These are phyloP conservation scores for Linum tenue DNA, from an alignment of 345 rosid species.

Conservation along the genomic window DNA sequence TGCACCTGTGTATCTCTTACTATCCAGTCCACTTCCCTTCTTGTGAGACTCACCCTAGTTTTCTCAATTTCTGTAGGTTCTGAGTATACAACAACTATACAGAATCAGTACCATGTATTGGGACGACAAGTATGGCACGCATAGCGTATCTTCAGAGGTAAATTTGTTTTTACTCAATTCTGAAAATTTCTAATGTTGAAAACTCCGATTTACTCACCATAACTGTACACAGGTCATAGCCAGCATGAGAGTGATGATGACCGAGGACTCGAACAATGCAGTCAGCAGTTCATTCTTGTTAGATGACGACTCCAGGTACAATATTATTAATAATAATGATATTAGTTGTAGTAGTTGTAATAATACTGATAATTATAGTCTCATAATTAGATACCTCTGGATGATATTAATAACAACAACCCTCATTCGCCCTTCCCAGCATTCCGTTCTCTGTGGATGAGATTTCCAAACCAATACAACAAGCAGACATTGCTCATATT, in stretches of 20 bases:
- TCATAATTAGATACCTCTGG: no score
- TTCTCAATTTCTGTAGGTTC: conserved; percentile 34
- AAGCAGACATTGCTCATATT: conserved; percentile 75
- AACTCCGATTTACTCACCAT: not conserved
- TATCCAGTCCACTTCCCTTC: not conserved
- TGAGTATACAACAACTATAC: conserved; percentile 93
- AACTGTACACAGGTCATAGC: conserved; percentile 57
- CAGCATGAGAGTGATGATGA: conserved; percentile 92
- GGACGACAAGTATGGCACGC: conserved; percentile 99
- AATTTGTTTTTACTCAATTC: conserved; percentile 13
- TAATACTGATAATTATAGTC: no score
- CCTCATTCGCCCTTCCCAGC: conserved; percentile 33
- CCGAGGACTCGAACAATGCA: conserved; percentile 87
- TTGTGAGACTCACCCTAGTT: not conserved
- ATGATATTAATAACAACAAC: no score
- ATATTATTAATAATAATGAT: not conserved
- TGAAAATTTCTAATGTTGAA: no score
- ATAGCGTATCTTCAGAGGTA: conserved; percentile 90
- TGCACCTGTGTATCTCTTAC: not conserved
- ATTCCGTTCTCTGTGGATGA: conserved; percentile 97
- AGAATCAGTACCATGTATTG: conserved; percentile 99
- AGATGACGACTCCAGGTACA: conserved; percentile 97
- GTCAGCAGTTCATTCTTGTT: conserved; percentile 90
- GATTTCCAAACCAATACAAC: conserved; percentile 86
- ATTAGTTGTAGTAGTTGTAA: no score